Percentiles rank a stretch among this genome's conserved stretches.
Evolutionary conservation across 2,329 filamentous ascomycete species (phyloP).

Genomic region (Trichoderma hamatum): DNA sequence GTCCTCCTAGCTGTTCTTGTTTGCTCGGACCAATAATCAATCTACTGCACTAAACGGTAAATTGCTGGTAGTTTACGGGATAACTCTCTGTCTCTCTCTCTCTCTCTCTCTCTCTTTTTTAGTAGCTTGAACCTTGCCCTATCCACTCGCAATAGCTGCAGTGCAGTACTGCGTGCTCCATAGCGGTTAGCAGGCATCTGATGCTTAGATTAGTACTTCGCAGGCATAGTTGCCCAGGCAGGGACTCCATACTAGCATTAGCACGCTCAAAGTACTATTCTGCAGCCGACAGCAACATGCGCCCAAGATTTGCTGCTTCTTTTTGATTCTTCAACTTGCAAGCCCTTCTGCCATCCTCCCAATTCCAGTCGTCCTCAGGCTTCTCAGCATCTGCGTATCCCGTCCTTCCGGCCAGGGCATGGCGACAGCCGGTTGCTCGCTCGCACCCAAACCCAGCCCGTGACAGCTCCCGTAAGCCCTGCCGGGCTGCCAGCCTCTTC

Average conservation of each 20-base stretch:
- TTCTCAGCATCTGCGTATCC: not conserved
- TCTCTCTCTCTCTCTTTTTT: not conserved
- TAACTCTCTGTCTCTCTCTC: not conserved
- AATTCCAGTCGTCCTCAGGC: not conserved
- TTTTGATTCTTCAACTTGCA: not conserved
- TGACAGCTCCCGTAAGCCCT: constrained; percentile 11
- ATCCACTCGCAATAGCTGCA: constrained; percentile 14
- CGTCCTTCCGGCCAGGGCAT: not conserved
- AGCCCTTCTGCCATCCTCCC: not conserved
- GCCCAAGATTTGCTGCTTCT: not conserved
- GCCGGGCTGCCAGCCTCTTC: constrained; percentile 15
- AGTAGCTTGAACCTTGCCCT: constrained; percentile 24
- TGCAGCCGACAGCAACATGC: not conserved
- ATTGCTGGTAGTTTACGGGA: not conserved
- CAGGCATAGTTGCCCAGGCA: not conserved
- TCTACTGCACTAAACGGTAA: not conserved
- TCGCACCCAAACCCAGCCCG: constrained; percentile 5
- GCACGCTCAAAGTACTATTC: not conserved
- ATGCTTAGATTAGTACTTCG: not conserved
- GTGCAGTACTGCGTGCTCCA: not conserved
- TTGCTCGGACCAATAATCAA: not conserved
- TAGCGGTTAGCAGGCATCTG: not conserved
- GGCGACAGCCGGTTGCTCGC: constrained; percentile 7
- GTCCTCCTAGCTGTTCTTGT: not conserved
- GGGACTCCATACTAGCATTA: not conserved